phyloP scores from a whole-genome alignment of 2,329 filamentous ascomycete species.

The Colletotrichum brevisporum region DNA sequence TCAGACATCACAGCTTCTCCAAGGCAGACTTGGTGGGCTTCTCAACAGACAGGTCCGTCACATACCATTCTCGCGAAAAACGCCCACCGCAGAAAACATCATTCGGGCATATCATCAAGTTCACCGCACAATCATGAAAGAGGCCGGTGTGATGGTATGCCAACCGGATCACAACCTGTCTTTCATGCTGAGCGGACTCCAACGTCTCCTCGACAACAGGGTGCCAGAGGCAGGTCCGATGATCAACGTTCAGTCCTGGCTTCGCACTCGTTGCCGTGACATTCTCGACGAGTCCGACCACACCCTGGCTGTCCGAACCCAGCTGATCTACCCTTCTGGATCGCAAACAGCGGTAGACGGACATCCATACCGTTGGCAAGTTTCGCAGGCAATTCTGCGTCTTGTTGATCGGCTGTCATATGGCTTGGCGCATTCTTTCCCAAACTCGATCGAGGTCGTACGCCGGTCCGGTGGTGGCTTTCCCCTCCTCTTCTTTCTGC shows the following conservation, averaged over 20 bases:
- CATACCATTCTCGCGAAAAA: conserved; percentile 70
- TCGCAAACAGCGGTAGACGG: conserved; percentile 63
- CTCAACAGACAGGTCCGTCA: conserved; percentile 67
- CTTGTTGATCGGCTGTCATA: conserved; percentile 56
- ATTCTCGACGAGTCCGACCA: conserved; percentile 76
- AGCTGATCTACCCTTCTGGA: conserved; percentile 71
- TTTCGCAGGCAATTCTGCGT: conserved; percentile 56
- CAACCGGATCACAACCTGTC: conserved; percentile 77
- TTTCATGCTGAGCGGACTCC: conserved; percentile 73
- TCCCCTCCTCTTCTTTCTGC: conserved; percentile 70
- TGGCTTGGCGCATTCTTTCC: conserved; percentile 54
- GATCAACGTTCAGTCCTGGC: conserved; percentile 64
- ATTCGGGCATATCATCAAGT: conserved; percentile 55
- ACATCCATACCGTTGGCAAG: conserved; percentile 66
- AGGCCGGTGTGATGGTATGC: conserved; percentile 68
- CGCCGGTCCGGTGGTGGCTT: conserved; percentile 56
- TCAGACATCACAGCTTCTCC: conserved; percentile 70
- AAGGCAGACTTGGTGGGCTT: conserved; percentile 68
- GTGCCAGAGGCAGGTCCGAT: conserved; percentile 60
- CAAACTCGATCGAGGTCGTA: conserved; percentile 63
- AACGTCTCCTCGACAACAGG: conserved; percentile 65
- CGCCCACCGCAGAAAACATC: conserved; percentile 49
- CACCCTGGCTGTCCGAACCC: conserved; percentile 66
- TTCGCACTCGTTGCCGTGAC: conserved; percentile 67
- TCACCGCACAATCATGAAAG: conserved; percentile 55